Base-by-base conservation (phyloP, 2,329 filamentous ascomycete genomes). In the Aspergillus quadricinctus region DNA sequence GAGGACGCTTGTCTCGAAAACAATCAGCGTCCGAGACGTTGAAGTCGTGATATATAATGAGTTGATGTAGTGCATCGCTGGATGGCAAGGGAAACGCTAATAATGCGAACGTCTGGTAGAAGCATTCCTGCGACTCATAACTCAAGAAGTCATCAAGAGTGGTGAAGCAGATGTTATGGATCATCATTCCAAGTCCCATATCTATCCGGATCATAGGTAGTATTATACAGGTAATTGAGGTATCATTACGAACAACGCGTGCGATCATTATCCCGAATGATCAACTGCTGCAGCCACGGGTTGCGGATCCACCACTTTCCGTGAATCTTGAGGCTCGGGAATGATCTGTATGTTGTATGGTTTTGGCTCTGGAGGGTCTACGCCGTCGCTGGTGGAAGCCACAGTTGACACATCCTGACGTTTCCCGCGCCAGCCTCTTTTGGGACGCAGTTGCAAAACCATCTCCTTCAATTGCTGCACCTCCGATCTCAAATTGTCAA, bases 391-490 rank as follows among this genome's bases (percentile, higher is more conserved):
- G 31, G 14, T 37, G 31, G 31, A 37, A 37, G 31, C 31, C 14
- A 17, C 14, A 17, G 31, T 35, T 35, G 31, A 35, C 11, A 14
- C 4, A 17, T 6, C 31, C 11, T 19, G 19, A 19, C 14, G 28
- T 17, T 21, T 25, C 17, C 14, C 3, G n/a, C 11, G 49, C 9
- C 28, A 17, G 14, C 29, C 1, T 29, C 0, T 4, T 14, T 14
- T 35, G 31, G 4, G 11, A 35, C 31, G 31, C 6, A 35, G 58
- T 49, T 68, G 60, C 29, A 64, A 66, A 3, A 72, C 65, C 28
- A 71, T 64, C 14, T 63, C 57, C 21, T 68, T 70, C 49, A 73
- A 60, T 41, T 70, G 63, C 4, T 63, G 59, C 9, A 73, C 60
- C 58, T 72, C 70, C n/a, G 61, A 54, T 43, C 63, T 69, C 21